Base-by-base conservation (phyloP, 2,329 filamentous ascomycete species). In the Penicillium sp. region DNA sequence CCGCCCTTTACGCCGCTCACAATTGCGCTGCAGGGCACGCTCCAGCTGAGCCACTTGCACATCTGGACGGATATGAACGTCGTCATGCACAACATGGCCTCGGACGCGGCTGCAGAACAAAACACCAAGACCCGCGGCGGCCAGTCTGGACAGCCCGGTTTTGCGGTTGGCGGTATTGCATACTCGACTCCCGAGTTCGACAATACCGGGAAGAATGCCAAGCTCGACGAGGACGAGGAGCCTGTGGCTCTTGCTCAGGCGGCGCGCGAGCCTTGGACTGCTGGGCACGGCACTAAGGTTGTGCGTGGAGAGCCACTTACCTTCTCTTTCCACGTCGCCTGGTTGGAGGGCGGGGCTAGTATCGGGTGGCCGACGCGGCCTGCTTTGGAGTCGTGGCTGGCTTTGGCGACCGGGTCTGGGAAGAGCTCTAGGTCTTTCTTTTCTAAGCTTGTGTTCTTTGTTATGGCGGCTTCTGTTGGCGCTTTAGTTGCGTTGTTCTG, bases 31-130 rank as follows among this genome's bases (percentile, higher is more conserved):
- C 89, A 92, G 13, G 94, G 94, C 2, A 96, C 90, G 0, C 81
- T 97, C 20, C 92, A 99, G 76, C 80, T 88, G 49, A 91, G 87
- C 72, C 94, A 97, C 74, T 81, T 99, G 66, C 94, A 97, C 76
- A 85, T 99, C 64, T 89, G 89, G 69, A 93, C 92, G 6, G 86
- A 90, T 69, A 82, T 97, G 73, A 97, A 97, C 72, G 86, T 97
- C 59, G 80, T 97, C 53, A 81, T 97, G 64, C 94, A 93, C 60
- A 79, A 69, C 35, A 70, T 76, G 40, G 64, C 65, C 29, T 75
- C 57, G 14, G 65, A 62, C 31, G 64, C 61, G 13, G 66, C 65
- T 26, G 65, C 63, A 11, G 66, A 70, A 44, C 46, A 55, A n/a
- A 84, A 83, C 5, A 86, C 85, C 67, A 82, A 85, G 14, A 50